Base-by-base conservation (phyloP, 176 grass and related monocot genomes). In the Zoysia pacifica region DNA sequence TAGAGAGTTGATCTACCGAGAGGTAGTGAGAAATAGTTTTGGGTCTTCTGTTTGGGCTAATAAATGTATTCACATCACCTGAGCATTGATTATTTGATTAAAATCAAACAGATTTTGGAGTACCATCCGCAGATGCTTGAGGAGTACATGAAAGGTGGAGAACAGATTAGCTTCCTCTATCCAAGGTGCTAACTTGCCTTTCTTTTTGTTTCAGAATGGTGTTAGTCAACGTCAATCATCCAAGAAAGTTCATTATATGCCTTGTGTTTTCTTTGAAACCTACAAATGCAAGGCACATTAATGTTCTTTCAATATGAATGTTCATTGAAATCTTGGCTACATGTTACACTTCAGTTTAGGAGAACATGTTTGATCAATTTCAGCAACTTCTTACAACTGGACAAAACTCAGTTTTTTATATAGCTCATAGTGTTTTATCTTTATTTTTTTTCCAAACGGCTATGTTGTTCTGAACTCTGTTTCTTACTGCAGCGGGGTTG, bases 91-190 rank as follows among this genome's bases (percentile, higher is more conserved):
- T 58, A 63, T 80, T 89, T 77, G 80, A n/a, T 81, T 70, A 83
- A 79, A 83, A 68, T 69, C 70, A 78, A 92, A 82, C 87, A 97
- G 94, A 97, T 97, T 86, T 84, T 97, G 77, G 94, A 97, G 87
- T 97, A 93, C 79, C 94, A 97, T 91, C 94, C 89, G 48, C 88
- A 93, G 62, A 97, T 97, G 94, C 86, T 97, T 38, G 83, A 97
- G 72, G 94, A 91, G 56, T 91, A 90, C 73, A 80, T 97, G 75
- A 85, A 81, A 79, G 94, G 89, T 67, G 91, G 89, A 84, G 91
- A 91, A 35, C 94, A 97, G 72, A 91, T 92, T 86, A 93, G 88
- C 82, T 97, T 97, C 84, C 92, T 97, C 84, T 97, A 97, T 78
- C 94, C 94, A 68, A 97, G 94, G 94, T 93, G 51, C 70, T 20